phyloP scores from a whole-genome alignment of 1,139 yeast species.

The Suhomyces terraborum region DNA sequence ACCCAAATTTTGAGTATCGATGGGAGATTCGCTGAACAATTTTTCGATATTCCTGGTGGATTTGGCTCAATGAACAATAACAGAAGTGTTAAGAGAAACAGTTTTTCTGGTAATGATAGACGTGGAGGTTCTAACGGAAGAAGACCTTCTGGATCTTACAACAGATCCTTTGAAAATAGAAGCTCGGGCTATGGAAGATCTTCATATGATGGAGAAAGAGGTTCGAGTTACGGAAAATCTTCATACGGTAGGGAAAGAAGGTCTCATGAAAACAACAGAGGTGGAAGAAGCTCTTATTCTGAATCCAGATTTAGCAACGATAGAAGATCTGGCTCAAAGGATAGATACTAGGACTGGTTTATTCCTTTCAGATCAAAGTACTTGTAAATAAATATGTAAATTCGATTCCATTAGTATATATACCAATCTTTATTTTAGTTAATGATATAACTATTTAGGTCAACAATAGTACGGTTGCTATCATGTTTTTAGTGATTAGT shows the following conservation, averaged over 20 bases:
- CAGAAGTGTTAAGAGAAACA: slow-evolving; percentile 19
- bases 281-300: slow-evolving; percentile 12
- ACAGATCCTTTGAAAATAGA: slow-evolving; percentile 1
- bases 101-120: slow-evolving; percentile 10
- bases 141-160: slow-evolving; percentile 1
- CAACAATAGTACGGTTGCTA: neutral
- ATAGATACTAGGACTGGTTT: slow-evolving; percentile 6
- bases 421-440: too few species aligned
- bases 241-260: slow-evolving; percentile 2
- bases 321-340: slow-evolving; percentile 4
- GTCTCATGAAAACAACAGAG: slow-evolving; percentile 13
- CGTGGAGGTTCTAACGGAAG: slow-evolving; percentile 7
- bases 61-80: slow-evolving; percentile 18
- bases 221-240: neutral
- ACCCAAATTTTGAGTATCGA: slow-evolving; percentile 16
- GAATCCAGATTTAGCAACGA: neutral
- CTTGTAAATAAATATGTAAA: too few species aligned
- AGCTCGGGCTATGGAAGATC: neutral
- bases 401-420: neutral
- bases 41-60: slow-evolving; percentile 27
- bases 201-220: slow-evolving; percentile 1
- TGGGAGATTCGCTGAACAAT: slow-evolving; percentile 19
- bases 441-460: neutral
- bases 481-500: slow-evolving; percentile 1
- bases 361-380: too few species aligned